Evolutionary conservation across 345 rosid species (phyloP), one percentile per base, ranked within the genome.

Genomic region (Citrus australasica): DNA sequence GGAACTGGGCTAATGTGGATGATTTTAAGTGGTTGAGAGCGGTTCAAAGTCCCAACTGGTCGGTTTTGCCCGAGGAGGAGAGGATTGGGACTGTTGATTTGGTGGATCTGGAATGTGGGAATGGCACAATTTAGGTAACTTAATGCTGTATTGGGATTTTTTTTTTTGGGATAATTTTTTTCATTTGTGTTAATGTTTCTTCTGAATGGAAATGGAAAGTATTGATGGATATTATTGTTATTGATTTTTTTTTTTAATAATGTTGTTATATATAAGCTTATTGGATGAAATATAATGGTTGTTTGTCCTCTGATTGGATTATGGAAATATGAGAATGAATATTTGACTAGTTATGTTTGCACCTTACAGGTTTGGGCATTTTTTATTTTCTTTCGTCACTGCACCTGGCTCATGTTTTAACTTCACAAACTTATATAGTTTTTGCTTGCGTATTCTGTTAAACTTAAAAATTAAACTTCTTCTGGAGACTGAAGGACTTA

Each of bases 11-110:
- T 65, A 88, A 85, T 85, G 97, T 92, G 19, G 98, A 93, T 87
- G 98, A 95, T 85, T 95, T 95, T 79, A 83, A 86, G 89, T 95
- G 99, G 98, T 61, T 95, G 71, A 88, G 90, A 84, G 98, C 96
- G 16, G 85, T 89, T 93, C 86, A 27, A 91, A 95, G 71, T 48
- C 73, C 73, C 24, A 69, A 69, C 33, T 69, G 73, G 73, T 69
- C 37, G 0, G 35, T 69, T 69, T 46, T 69, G 59, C 98, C 90
- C 16, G 88, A 83, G 76, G 85, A 84, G 48, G 86, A 89, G 80
- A 87, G 95, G 84, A 13, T 86, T 73, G 84, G 79, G 30, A 69
- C 60, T 14, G 68, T 93, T 81, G 81, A 77, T 32, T 64, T 90
- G 19, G 80, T 81, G 32, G 62, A 38, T 37, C 38, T 42, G 61